A percentile compares a stretch with the other conserved stretches of the same genome.
Conservation (phyloP, 768 basidiomycete species). For the Neoboletus brunneissimus region DNA sequence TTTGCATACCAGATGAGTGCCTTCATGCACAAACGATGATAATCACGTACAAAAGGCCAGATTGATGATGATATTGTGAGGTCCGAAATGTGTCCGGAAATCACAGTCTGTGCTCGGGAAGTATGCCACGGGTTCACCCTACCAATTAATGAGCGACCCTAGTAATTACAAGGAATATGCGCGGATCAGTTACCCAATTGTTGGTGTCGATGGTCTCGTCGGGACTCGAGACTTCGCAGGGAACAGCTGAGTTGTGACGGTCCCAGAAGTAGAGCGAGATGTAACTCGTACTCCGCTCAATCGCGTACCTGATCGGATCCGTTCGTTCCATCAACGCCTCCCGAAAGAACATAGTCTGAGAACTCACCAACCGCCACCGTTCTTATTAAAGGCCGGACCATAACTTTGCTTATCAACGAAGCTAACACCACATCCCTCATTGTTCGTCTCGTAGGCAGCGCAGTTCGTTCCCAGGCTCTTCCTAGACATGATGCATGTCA, state of each 20-base stretch:
- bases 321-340: neutral
- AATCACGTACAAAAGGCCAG: slow-evolving; percentile 12
- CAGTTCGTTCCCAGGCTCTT: slow-evolving; percentile 22
- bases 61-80: slow-evolving; percentile 46
- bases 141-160: neutral
- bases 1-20: neutral
- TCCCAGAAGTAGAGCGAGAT: slow-evolving; percentile 41
- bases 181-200: slow-evolving; percentile 15
- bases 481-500: slow-evolving; percentile 2
- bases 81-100: slow-evolving; percentile 48
- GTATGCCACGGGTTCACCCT: slow-evolving; percentile 58
- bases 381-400: slow-evolving; percentile 33
- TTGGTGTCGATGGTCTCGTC: slow-evolving; percentile 11
- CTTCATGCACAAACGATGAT: slow-evolving; percentile 2
- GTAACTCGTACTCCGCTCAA: slow-evolving; percentile 28
- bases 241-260: slow-evolving; percentile 29
- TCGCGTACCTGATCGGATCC: slow-evolving; percentile 30
- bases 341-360: neutral
- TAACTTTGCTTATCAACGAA: slow-evolving; percentile 24
- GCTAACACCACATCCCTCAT: slow-evolving; percentile 32
- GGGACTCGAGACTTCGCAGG: slow-evolving; percentile 30
- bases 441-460: slow-evolving; percentile 20
- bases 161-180: neutral
- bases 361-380: slow-evolving; percentile 33
- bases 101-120: slow-evolving; percentile 64